Evolutionary conservation across 148 eudicot genomes (phyloP).

Genomic region (Fagopyrum homotropicum): DNA sequence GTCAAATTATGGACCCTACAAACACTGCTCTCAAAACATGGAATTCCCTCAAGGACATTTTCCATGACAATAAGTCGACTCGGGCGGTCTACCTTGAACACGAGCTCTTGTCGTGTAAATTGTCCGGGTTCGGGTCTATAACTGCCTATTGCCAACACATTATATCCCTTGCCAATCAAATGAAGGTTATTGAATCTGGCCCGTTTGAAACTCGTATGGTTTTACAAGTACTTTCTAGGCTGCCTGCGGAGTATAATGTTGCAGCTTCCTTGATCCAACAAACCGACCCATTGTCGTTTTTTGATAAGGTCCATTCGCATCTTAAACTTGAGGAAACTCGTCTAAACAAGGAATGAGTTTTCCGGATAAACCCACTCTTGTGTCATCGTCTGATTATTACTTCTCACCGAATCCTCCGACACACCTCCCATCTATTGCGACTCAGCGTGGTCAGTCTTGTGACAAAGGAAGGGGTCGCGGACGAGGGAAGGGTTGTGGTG

Average conservation of each 20-base stretch:
- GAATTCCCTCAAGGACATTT: constrained; percentile 12
- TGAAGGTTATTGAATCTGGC: constrained; percentile 13
- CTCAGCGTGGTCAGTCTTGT: neutral
- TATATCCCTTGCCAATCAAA: constrained; percentile 15
- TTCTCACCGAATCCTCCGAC: too few species aligned
- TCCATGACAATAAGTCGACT: constrained; percentile 23
- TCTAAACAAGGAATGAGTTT: neutral
- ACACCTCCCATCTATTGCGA: neutral
- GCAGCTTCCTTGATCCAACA: neutral
- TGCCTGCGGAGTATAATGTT: neutral
- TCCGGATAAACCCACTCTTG: neutral
- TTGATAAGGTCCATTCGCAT: neutral
- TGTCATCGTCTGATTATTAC: neutral
- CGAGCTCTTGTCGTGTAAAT: constrained; percentile 1
- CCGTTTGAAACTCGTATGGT: constrained; percentile 16
- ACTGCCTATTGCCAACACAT: constrained; percentile 19
- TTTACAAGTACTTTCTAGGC: neutral
- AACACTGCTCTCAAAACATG: constrained; percentile 10
- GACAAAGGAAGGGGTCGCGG: neutral
- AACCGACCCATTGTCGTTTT: neutral
- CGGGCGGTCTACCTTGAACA: constrained; percentile 18
- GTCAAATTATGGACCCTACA: constrained; percentile 14
- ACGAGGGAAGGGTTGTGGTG: neutral
- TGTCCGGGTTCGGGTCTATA: neutral
- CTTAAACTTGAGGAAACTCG: neutral